Percentiles rank a stretch among this genome's conserved stretches.
Conservation (phyloP, 108 stramenopile species). For the Nannochloropsis gaditana region DNA sequence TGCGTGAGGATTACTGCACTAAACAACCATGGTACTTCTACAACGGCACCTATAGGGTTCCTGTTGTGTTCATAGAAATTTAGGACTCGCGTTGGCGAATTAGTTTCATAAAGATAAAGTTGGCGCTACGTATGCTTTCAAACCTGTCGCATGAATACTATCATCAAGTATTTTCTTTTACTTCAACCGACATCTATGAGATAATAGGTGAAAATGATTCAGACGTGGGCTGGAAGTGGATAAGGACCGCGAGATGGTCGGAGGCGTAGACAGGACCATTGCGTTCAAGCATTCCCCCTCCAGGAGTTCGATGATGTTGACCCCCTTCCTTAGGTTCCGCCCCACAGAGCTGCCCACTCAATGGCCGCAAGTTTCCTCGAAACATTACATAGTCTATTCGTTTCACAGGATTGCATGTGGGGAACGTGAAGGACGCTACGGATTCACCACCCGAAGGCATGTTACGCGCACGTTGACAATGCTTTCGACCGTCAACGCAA, state of each 20-base stretch:
- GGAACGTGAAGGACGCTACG: background rate
- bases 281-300: background rate
- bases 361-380: background rate
- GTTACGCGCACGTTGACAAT: background rate
- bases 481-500: background rate
- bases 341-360: background rate
- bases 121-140: too few species aligned
- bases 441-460: background rate
- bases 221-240: background rate
- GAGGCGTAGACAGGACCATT: background rate
- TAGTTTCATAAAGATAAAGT: too few species aligned
- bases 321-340: background rate
- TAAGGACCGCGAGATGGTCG: background rate
- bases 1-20: too few species aligned
- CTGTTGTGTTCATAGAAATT: too few species aligned
- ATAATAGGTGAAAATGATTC: too few species aligned
- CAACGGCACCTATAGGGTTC: too few species aligned
- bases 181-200: too few species aligned
- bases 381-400: slow-evolving; percentile 6
- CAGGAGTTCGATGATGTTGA: background rate
- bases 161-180: too few species aligned
- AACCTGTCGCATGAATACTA: too few species aligned
- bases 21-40: too few species aligned
- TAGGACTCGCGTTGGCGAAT: too few species aligned
- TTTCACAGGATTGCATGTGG: slow-evolving; percentile 14